Conservation (phyloP, 805 yeast species). For the Metschnikowia baotianmanensis region DNA sequence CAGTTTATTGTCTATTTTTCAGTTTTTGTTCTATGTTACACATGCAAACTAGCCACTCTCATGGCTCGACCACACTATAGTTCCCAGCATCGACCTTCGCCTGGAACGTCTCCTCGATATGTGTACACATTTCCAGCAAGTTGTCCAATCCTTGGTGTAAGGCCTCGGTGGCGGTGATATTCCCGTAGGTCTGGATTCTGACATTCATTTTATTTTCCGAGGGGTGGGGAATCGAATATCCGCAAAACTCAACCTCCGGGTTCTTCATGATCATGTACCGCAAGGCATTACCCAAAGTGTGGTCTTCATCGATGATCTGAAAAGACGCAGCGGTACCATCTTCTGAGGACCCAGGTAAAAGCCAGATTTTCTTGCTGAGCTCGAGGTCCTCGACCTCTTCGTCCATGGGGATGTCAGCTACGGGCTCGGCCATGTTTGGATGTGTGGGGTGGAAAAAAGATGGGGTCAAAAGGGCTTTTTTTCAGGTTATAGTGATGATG, state of each 20-base stretch:
- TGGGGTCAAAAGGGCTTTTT: neutral
- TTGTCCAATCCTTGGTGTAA: conserved; percentile 88
- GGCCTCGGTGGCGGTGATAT: conserved; percentile 86
- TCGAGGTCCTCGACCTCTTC: conserved; percentile 40
- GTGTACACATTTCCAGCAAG: conserved; percentile 76
- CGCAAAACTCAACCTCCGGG: conserved; percentile 97
- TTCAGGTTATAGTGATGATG: no score
- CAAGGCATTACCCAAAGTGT: conserved; percentile 90
- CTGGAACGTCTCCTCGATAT: conserved; percentile 75
- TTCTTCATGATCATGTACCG: conserved; percentile 95
- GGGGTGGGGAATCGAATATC: conserved; percentile 98
- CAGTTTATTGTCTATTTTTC: neutral
- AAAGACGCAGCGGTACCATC: conserved; percentile 95
- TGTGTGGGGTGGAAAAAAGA: neutral
- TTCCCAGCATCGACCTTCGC: conserved; percentile 61
- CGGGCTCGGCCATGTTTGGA: conserved; percentile 18
- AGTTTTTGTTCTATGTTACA: conserved; percentile 2
- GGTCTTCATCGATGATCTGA: conserved; percentile 92
- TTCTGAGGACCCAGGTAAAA: conserved; percentile 83
- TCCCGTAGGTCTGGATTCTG: conserved; percentile 91
- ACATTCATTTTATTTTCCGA: conserved; percentile 86
- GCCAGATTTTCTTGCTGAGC: conserved; percentile 55
- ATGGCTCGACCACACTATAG: conserved; percentile 50
- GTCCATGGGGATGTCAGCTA: conserved; percentile 27
- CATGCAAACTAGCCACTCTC: conserved; percentile 7